Percentiles rank a stretch among this genome's conserved stretches.
Evolutionary conservation across 1,284 basidiomycete genomes (phyloP).

Genomic region (Paramarasmius palmivorus): DNA sequence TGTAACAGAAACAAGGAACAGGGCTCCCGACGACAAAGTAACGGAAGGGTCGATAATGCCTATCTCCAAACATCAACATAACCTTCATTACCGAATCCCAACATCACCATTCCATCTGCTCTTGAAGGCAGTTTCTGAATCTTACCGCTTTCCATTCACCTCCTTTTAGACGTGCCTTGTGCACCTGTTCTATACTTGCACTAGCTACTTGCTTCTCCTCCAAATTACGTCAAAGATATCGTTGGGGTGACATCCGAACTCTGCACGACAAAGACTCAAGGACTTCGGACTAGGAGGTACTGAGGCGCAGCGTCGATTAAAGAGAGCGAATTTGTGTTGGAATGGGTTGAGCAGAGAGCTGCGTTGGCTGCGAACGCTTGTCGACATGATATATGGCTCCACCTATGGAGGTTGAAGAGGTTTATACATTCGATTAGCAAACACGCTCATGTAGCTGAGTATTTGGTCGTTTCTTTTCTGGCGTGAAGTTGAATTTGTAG

Average conservation of each 20-base stretch:
- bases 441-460: slow-evolving; percentile 78
- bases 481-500: slow-evolving; percentile 84
- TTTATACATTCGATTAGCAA: slow-evolving; percentile 72
- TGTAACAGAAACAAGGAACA: neutral
- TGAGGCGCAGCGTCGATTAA: slow-evolving; percentile 88
- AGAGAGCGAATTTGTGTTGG: slow-evolving; percentile 75
- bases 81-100: slow-evolving; percentile 67
- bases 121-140: slow-evolving; percentile 79
- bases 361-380: slow-evolving; percentile 85
- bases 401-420: slow-evolving; percentile 78
- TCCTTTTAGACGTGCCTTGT: slow-evolving; percentile 56
- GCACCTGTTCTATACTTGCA: slow-evolving; percentile 89
- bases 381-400: slow-evolving; percentile 91
- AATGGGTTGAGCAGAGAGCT: slow-evolving; percentile 81
- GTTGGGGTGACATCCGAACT: slow-evolving; percentile 70
- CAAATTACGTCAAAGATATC: slow-evolving; percentile 80
- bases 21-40: slow-evolving; percentile 71
- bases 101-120: slow-evolving; percentile 86
- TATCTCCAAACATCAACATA: slow-evolving; percentile 74
- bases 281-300: slow-evolving; percentile 71
- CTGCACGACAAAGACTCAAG: slow-evolving; percentile 67
- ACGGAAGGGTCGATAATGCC: slow-evolving; percentile 78
- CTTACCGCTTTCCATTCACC: slow-evolving; percentile 84
- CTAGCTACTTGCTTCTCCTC: slow-evolving; percentile 76
- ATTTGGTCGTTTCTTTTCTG: slow-evolving; percentile 67